Evolutionary conservation across 106 monocot species (phyloP), one percentile per base, ranked within the genome.

Genomic region (Dioscorea dumetorum): DNA sequence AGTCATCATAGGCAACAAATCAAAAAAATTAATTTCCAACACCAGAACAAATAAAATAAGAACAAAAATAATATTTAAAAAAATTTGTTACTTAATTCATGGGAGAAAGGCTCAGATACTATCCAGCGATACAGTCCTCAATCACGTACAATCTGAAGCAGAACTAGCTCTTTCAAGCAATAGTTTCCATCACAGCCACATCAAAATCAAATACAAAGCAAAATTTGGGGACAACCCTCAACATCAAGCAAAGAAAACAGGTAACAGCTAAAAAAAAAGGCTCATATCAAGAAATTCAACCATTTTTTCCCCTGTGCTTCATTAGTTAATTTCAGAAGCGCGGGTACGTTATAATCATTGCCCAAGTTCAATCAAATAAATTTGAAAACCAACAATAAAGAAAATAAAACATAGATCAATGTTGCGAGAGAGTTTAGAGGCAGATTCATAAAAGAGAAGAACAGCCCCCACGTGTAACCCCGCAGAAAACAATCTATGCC

Each of bases 101-200:
- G 19, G 58, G 19, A 20, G 12, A 15, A 51, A 49, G 68, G 66
- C 82, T 82, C 78, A 74, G 78, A 51, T 23, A 64, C 28, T 31
- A 9, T 53, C 64, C 72, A 80, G 76, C 76, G 76, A 41, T 10
- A 41, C 6, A 41, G 41, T 73, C 22, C 19, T 77, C 77, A 34
- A 63, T 77, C 80, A 85, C 9, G 74, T 65, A 74, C 67, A 70
- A 4, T 80, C 77, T 56, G 80, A 85, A 81, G 77, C 80, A 73
- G 80, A 73, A 76, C 64, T 70, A 70, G 61, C 76, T 54, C 67
- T 67, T 61, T 35, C 59, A 61, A 59, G 59, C 59, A 33, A 23
- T 22, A 51, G 28, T 21, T 22, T 20, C 62, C 68, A 68, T 76
- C 75, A 68, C 22, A 76, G 68, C 69, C 68, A 17, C 28, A 28